Conservation (phyloP, 768 basidiomycete genomes). For the Boletales sp. region DNA sequence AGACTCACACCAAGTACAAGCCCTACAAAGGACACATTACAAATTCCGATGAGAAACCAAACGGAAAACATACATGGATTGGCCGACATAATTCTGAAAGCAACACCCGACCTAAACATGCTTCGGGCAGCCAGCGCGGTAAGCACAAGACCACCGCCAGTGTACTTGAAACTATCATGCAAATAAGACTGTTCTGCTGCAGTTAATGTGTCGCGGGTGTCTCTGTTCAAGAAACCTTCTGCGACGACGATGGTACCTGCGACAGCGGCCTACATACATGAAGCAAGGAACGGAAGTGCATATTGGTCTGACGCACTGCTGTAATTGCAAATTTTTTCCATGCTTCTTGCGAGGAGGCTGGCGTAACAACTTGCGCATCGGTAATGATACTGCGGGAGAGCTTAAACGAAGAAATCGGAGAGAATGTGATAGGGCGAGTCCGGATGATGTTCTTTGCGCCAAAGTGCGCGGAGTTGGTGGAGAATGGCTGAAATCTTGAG, state of each 20-base stretch:
- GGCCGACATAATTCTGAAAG: constrained; percentile 73
- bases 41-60: not conserved
- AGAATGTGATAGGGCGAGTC: constrained; percentile 24
- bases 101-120: constrained; percentile 65
- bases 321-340: constrained; percentile 53
- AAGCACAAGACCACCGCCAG: constrained; percentile 72
- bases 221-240: constrained; percentile 69
- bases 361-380: constrained; percentile 38
- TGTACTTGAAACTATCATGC: constrained; percentile 79
- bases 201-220: constrained; percentile 68
- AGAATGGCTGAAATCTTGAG: constrained; percentile 15
- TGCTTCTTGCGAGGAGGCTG: constrained; percentile 37
- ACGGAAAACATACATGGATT: constrained; percentile 62
- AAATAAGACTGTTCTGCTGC: constrained; percentile 62
- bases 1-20: constrained; percentile 79
- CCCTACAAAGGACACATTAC: constrained; percentile 42
- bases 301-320: constrained; percentile 38
- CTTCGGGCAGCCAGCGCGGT: constrained; percentile 80
- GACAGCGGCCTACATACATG: constrained; percentile 54
- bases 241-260: constrained; percentile 65
- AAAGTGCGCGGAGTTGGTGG: constrained; percentile 19
- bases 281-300: not conserved
- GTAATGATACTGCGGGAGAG: constrained; percentile 49
- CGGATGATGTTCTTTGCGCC: constrained; percentile 22
- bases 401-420: constrained; percentile 21